Base-by-base conservation (phyloP, 2,329 filamentous ascomycete species). In the Talaromyces verruculosus region DNA sequence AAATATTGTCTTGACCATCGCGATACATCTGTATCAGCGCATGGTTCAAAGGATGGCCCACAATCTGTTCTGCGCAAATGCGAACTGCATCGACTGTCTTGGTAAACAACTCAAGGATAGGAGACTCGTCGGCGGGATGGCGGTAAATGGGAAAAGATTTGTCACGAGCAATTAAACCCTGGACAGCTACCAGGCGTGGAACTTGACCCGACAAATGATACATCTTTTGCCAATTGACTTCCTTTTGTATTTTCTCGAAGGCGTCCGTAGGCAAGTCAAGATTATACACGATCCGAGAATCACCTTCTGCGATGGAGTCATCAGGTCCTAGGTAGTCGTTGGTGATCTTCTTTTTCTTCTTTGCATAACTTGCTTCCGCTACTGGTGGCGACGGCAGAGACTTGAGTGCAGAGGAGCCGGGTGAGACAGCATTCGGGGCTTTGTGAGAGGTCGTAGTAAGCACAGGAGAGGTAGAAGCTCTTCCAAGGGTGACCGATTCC, bases 11-110 rank as follows among this genome's bases (percentile, higher is more conserved):
- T 58, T 87, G 88, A 2, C 94, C 92, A 70, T 86, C 85, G n/a
- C 95, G 91, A 74, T 99, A 99, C 66, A 93, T 86, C 74, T 99
- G 95, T 55, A 99, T 96, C 58, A 99, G 81, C 0, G 89, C 93
- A 75, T 99, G 95, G 73, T 99, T 99, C 49, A 99, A 79, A 0
- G 86, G 81, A 72, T 98, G 95, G 0, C 91, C 90, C 1, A 96
- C 84, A 17, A 87, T 81, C 65, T 85, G 83, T 76, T 97, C 92
- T 0, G 92, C 89, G 64, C 85, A 84, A 15, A 80, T 76, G 67
- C 89, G 88, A 66, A 98, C 88, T 41, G 83, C 79, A 19, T 88
- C 79, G 0, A 98, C 91, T 0, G 87, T 88, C 0, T 88, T 82
- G 0, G 92, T 91, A 78, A 97, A 98, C 1, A 88, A 83, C 0